Conservation (phyloP, 352 stramenopile genomes). For the Globisporangium radiosum region DNA sequence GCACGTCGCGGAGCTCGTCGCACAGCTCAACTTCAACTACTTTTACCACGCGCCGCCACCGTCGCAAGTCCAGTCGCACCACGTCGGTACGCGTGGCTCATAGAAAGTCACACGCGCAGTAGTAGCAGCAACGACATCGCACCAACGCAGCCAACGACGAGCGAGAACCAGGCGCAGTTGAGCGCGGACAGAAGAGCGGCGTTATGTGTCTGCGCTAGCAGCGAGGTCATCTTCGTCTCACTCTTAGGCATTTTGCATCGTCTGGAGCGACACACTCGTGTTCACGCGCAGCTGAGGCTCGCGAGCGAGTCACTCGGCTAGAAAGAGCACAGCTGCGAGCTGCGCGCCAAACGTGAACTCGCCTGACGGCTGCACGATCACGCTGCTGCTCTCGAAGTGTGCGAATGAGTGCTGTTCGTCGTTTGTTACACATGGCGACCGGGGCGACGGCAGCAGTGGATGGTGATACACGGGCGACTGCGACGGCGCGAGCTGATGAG, state of each 20-base stretch:
- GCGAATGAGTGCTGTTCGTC: constrained; percentile 19
- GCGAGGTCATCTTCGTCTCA: no score
- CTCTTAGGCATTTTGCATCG: no score
- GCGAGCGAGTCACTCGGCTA: constrained; percentile 7
- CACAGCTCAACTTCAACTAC: constrained; percentile 75
- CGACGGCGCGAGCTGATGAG: not conserved
- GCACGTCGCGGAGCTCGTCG: constrained; percentile 59
- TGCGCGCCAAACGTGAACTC: constrained; percentile 42
- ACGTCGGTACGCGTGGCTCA: no score
- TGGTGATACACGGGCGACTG: not conserved
- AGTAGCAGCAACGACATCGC: not conserved
- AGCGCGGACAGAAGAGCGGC: no score
- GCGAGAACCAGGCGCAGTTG: not conserved
- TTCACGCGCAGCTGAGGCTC: no score
- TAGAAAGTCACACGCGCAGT: not conserved
- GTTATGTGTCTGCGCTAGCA: no score
- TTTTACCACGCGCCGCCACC: constrained; percentile 46
- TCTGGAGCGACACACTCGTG: no score
- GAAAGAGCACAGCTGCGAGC: constrained; percentile 38
- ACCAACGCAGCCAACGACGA: not conserved
- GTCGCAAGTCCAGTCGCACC: not conserved
- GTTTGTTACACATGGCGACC: not conserved
- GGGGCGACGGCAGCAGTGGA: not conserved
- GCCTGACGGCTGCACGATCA: constrained; percentile 12
- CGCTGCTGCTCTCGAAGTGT: constrained; percentile 20